Evolutionary conservation across 495 filamentous ascomycete genomes (phyloP).

Genomic region (Xylaria telfairii): DNA sequence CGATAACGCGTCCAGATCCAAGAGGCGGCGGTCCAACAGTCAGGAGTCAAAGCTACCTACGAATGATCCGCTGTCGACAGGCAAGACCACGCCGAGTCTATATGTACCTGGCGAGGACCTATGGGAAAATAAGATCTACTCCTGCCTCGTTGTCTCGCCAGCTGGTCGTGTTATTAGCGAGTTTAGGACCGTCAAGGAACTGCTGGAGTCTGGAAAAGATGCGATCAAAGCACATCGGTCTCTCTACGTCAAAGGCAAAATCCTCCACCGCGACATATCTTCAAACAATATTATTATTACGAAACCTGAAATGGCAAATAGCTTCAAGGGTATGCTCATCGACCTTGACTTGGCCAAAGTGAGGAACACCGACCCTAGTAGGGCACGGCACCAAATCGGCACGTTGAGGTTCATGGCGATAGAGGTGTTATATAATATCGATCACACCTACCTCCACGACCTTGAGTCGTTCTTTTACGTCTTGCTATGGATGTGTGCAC

Average conservation of each 20-base stretch:
- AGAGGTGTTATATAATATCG: constrained; percentile 36
- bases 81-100: background rate
- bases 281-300: constrained; percentile 48
- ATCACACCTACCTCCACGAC: constrained; percentile 43
- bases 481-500: constrained; percentile 37
- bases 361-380: constrained; percentile 24
- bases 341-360: constrained; percentile 43
- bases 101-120: background rate
- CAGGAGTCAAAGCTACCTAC: background rate
- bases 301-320: constrained; percentile 21
- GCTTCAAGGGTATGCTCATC: constrained; percentile 42
- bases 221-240: constrained; percentile 34
- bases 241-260: constrained; percentile 42
- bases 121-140: constrained; percentile 15
- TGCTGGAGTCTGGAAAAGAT: background rate
- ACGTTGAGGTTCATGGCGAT: constrained; percentile 40
- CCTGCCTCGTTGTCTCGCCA: constrained; percentile 6
- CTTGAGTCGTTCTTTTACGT: constrained; percentile 32
- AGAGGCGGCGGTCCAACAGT: constrained; percentile 2
- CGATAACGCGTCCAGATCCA: background rate
- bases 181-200: background rate
- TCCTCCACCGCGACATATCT: constrained; percentile 50
- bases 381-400: constrained; percentile 20
- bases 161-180: constrained; percentile 14
- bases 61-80: background rate